Evolutionary conservation across 2,329 filamentous ascomycete genomes (phyloP), one percentile per base, ranked within the genome.

Genomic region (Apiospora arundinis): DNA sequence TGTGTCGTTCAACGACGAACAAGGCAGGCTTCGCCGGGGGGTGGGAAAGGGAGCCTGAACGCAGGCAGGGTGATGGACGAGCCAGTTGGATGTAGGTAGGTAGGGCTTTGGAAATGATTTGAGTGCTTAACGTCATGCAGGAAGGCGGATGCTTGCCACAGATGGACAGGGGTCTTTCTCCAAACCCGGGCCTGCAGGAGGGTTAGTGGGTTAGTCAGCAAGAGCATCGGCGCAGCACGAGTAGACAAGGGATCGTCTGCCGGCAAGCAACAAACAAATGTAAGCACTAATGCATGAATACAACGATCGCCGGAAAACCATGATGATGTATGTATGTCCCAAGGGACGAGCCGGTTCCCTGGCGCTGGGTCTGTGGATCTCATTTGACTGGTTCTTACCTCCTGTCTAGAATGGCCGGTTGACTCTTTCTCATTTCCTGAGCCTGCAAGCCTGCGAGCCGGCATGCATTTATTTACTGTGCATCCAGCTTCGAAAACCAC

Each of bases 281-380:
- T 63, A n/a, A 63, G 56, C 56, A 63, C 56, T 63, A 63, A 63
- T 63, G 56, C 56, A 63, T 40, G 28, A 32, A 32, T 63, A 28
- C 56, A 32, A 63, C 56, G 56, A 63, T 63, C 56, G 37, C 45
- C 9, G 32, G 18, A 23, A 37, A 40, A 12, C 28, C 56, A 37
- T 40, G 32, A 12, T 63, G 56, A 63, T 63, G 56, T 63, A 40
- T 63, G 56, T 40, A 63, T 40, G 32, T 23, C 18, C 32, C 32
- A 40, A 40, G 52, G 28, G 56, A 63, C 56, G 56, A n/a, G 56
- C 56, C 56, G 56, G 56, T 8, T 63, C 56, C 56, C 56, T 63
- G 56, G 56, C 8, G 37, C 56, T 40, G 56, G 56, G 21, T 40
- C 56, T 3, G 56, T 63, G 28, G 56, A 63, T 40, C 56, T 63